Conservation (phyloP, 2,329 filamentous ascomycete species). For the Venturia asperata region DNA sequence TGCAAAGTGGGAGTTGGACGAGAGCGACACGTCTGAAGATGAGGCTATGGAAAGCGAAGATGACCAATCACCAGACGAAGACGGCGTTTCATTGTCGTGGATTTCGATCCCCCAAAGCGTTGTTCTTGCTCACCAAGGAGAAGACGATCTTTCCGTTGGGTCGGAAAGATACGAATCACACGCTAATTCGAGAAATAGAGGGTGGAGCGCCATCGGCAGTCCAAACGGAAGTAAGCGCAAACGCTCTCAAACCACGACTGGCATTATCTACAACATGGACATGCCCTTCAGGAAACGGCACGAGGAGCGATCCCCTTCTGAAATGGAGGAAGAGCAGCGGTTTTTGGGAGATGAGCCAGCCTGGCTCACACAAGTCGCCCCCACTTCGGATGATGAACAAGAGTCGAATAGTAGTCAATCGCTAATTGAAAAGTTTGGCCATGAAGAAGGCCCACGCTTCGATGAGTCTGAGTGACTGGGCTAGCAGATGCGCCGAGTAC, state of each 20-base stretch:
- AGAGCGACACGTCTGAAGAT: conserved; percentile 22
- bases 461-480: conserved; percentile 2
- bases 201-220: background rate
- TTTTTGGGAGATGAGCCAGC: background rate
- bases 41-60: conserved; percentile 5
- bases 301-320: conserved; percentile 1
- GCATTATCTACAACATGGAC: background rate
- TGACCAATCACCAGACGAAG: background rate
- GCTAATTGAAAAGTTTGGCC: background rate
- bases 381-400: background rate
- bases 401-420: conserved; percentile 1
- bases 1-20: conserved; percentile 42
- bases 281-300: conserved; percentile 11
- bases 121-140: background rate
- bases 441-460: background rate
- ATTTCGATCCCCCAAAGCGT: background rate
- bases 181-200: background rate
- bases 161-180: background rate
- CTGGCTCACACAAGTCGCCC: background rate
- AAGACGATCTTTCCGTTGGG: background rate
- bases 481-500: background rate
- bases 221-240: background rate
- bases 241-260: background rate
- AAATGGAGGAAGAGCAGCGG: background rate
- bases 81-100: background rate